Evolutionary conservation across 305 asterid species (phyloP), one percentile per base, ranked within the genome.

Genomic region (Coffea humblotiana): DNA sequence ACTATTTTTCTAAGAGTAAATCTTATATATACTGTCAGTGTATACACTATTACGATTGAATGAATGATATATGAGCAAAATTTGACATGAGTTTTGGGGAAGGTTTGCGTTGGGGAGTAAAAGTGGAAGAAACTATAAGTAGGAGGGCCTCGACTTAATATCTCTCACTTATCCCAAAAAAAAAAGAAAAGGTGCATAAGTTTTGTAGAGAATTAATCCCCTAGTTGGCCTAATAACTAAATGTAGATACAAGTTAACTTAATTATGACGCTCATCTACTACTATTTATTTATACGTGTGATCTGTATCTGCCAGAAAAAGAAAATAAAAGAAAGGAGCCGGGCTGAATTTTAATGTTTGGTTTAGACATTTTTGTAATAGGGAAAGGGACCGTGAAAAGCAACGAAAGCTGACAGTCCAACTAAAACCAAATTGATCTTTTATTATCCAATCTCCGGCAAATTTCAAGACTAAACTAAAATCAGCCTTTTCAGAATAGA

Each of bases 321-420:
- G 8, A 18, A 18, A 37, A 69, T 1, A 40, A 69, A 35, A 69
- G 73, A 18, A 40, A 15, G 2, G 6, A 19, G 29, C 21, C 5
- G 3, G 11, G 8, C 74, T 19, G 29, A 19, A 18, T 43, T 70
- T 40, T 16, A 27, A 67, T 32, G n/a, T 27, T 2, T 40, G 16
- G 2, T 70, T 70, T 64, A 4, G 2, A 27, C 9, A 12, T 37
- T 40, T 70, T 43, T 40, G 25, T 3, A 15, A 40, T 29, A 3
- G 19, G 16, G 16, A 63, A 63, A n/a, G 37, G 3, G 68, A 63
- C 2, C 13, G 77, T 54, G 43, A 56, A 56, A 16, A 19, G 67
- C 49, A 35, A 56, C n/a, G 48, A 75, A 75, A 60, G 70, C 70
- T 75, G 78, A 60, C 69, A 60, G 58, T 75, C 58, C 58, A 75